Evolutionary conservation across 148 eudicot genomes (phyloP).

Genomic region (Spergularia bocconei): DNA sequence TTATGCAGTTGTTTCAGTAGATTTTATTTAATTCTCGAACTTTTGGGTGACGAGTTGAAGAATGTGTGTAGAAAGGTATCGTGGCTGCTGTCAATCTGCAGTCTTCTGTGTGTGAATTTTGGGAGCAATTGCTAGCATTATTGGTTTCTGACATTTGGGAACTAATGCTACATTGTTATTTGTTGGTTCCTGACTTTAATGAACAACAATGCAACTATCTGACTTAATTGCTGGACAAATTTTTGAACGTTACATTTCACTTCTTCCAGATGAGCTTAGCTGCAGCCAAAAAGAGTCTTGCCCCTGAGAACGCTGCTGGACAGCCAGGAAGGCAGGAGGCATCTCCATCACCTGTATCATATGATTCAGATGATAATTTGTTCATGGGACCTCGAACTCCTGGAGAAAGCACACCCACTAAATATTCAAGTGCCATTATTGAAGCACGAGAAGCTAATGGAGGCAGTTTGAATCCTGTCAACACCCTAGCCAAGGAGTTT

Average conservation of each 20-base stretch:
- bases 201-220: not conserved
- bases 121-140: not conserved
- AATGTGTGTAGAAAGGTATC: not conserved
- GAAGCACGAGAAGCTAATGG: conserved; percentile 51
- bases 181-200: not conserved
- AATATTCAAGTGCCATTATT: conserved; percentile 29
- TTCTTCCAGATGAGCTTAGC: conserved; percentile 43
- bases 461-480: conserved; percentile 35
- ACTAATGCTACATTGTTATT: too few relatives aligned
- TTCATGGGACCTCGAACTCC: conserved; percentile 51
- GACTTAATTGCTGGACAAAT: not conserved
- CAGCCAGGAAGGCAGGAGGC: conserved; percentile 39
- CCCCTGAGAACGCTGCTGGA: conserved; percentile 35
- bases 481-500: conserved; percentile 56
- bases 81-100: not conserved
- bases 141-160: not conserved
- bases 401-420: conserved; percentile 48
- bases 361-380: conserved; percentile 55
- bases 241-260: not conserved
- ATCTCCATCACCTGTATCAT: conserved; percentile 43
- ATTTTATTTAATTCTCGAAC: not conserved
- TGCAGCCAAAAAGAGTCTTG: conserved; percentile 45
- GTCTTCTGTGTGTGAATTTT: not conserved
- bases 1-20: not conserved
- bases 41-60: not conserved